phyloP scores from a whole-genome alignment of 1,284 basidiomycete genomes.

The Leccinum colubrinum region DNA sequence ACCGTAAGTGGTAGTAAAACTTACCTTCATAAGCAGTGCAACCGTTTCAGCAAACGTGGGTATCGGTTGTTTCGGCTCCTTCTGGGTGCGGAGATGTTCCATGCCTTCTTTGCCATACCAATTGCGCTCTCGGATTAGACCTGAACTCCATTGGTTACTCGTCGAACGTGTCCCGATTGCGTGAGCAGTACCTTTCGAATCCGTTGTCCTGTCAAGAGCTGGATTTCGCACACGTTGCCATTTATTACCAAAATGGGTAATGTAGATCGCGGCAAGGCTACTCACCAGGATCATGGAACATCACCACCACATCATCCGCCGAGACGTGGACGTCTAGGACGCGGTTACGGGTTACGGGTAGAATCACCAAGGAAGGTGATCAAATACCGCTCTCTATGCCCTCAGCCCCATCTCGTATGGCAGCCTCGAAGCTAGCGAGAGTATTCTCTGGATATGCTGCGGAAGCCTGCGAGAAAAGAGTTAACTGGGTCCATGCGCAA shows the following conservation, averaged over 20 bases:
- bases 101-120: constrained; percentile 78
- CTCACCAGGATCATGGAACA: constrained; percentile 94
- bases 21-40: constrained; percentile 75
- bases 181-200: constrained; percentile 53
- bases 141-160: constrained; percentile 37
- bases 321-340: constrained; percentile 94
- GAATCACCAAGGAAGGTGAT: constrained; percentile 33
- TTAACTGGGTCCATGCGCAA: constrained; percentile 12
- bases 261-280: constrained; percentile 21
- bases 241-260: constrained; percentile 21
- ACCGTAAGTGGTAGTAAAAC: constrained; percentile 19
- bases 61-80: constrained; percentile 82
- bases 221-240: constrained; percentile 20
- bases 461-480: constrained; percentile 60
- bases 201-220: constrained; percentile 70
- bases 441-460: constrained; percentile 91
- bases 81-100: constrained; percentile 79
- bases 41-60: constrained; percentile 87
- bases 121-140: constrained; percentile 63
- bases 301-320: constrained; percentile 83
- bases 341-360: constrained; percentile 45
- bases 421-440: constrained; percentile 88
- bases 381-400: constrained; percentile 91
- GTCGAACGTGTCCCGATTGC: constrained; percentile 20
- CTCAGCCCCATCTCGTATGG: constrained; percentile 91